These are phyloP conservation scores for Quercus lobata DNA, from an alignment of 331 rosid genomes.

Conservation along the genomic window DNA sequence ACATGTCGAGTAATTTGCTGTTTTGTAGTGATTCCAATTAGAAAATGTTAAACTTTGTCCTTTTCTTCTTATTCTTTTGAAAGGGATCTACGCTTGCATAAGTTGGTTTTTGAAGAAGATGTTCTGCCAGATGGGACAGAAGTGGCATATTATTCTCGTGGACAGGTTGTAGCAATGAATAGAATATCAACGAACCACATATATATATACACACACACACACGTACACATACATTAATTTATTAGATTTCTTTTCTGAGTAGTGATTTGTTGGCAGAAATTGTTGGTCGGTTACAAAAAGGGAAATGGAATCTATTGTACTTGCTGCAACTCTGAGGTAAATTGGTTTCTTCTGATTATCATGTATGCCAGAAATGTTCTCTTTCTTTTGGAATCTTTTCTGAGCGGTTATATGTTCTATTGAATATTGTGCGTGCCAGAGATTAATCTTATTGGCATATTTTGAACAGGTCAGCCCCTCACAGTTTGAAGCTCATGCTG, in stretches of 20 bases:
- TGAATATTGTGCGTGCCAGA: neutral
- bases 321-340: conserved; percentile 66
- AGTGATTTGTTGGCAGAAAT: conserved; percentile 45
- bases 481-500: conserved; percentile 96
- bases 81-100: conserved; percentile 89
- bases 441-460: neutral
- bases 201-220: fast-evolving
- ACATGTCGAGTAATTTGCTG: neutral
- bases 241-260: conserved; percentile 18
- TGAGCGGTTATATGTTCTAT: neutral
- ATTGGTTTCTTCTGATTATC: neutral
- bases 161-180: conserved; percentile 51
- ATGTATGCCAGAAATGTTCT: no score
- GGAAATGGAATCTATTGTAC: conserved; percentile 69
- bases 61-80: conserved; percentile 7
- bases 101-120: conserved; percentile 80
- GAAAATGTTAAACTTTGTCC: neutral
- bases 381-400: no score
- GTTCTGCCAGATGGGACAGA: conserved; percentile 81
- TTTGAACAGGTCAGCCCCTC: conserved; percentile 83
- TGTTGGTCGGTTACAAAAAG: conserved; percentile 68
- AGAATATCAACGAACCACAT: neutral
- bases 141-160: conserved; percentile 69
- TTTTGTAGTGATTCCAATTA: neutral
- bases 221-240: neutral